phyloP scores from a whole-genome alignment of 345 rosid species.

The Eucalyptus guilfoylei region DNA sequence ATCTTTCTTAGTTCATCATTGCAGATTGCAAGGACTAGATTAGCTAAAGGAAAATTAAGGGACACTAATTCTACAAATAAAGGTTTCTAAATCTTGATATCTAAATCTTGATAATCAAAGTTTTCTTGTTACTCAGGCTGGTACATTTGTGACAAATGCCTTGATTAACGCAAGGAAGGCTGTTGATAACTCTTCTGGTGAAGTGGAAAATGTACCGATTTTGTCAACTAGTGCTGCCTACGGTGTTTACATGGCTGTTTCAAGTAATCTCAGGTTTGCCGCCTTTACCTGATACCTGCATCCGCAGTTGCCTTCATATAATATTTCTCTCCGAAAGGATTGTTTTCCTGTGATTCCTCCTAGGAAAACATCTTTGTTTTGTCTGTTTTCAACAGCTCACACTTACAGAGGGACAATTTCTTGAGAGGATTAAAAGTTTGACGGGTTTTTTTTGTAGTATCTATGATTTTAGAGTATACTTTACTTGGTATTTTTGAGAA shows the following conservation, averaged over 20 bases:
- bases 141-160: constrained; percentile 43
- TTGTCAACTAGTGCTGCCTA: constrained; percentile 52
- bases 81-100: background rate
- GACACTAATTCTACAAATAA: background rate
- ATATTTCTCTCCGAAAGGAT: background rate
- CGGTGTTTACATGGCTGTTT: constrained; percentile 70
- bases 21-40: background rate
- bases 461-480: background rate
- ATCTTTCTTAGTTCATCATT: background rate
- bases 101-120: background rate
- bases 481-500: background rate
- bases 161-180: constrained; percentile 49
- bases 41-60: background rate
- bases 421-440: background rate
- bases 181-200: constrained; percentile 42
- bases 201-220: constrained; percentile 58
- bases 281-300: background rate
- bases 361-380: background rate
- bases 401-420: background rate
- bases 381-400: background rate
- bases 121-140: constrained; percentile 20
- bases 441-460: background rate
- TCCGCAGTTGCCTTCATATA: background rate
- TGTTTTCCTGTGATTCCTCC: background rate
- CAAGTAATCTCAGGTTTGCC: constrained; percentile 64